Conservation (phyloP, 2,329 filamentous ascomycete species). For the Didymella sp. region DNA sequence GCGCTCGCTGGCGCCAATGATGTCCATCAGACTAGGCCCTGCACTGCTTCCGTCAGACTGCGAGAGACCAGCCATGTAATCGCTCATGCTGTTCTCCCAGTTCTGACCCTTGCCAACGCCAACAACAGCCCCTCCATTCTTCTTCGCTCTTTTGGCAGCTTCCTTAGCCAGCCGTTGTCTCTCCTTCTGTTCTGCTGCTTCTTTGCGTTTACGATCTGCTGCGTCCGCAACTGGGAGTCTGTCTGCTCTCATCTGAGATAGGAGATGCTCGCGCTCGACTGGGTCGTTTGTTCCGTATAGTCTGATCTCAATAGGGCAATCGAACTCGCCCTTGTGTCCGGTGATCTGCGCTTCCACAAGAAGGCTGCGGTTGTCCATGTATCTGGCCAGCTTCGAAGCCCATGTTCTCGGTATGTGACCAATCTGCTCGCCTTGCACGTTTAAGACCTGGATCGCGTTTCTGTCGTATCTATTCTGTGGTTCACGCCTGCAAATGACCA, state of each 20-base stretch:
- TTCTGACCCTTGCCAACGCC: constrained; percentile 39
- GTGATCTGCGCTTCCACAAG: constrained; percentile 73
- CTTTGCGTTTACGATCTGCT: constrained; percentile 57
- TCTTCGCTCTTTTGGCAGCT: constrained; percentile 41
- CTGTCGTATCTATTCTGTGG: constrained; percentile 63
- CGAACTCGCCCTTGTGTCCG: constrained; percentile 70
- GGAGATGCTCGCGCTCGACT: constrained; percentile 61
- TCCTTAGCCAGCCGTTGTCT: constrained; percentile 56
- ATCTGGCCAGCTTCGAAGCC: constrained; percentile 74
- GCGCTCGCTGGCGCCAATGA: constrained; percentile 70
- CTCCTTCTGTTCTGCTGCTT: constrained; percentile 64
- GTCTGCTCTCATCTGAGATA: constrained; percentile 67
- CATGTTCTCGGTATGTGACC: constrained; percentile 75
- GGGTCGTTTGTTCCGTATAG: constrained; percentile 72
- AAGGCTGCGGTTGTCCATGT: constrained; percentile 64
- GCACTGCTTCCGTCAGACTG: constrained; percentile 39
- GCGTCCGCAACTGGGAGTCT: constrained; percentile 60
- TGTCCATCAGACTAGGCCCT: constrained; percentile 64
- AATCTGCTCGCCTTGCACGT: constrained; percentile 76
- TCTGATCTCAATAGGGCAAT: constrained; percentile 74
- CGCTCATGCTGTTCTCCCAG: constrained; percentile 34
- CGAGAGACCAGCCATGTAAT: constrained; percentile 37
- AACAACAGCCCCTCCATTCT: constrained; percentile 44
- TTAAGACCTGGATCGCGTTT: constrained; percentile 81
- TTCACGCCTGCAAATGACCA: constrained; percentile 61